These are phyloP conservation scores for Lipomyces sp. DNA, from an alignment of 805 yeast genomes.

Conservation along the genomic window DNA sequence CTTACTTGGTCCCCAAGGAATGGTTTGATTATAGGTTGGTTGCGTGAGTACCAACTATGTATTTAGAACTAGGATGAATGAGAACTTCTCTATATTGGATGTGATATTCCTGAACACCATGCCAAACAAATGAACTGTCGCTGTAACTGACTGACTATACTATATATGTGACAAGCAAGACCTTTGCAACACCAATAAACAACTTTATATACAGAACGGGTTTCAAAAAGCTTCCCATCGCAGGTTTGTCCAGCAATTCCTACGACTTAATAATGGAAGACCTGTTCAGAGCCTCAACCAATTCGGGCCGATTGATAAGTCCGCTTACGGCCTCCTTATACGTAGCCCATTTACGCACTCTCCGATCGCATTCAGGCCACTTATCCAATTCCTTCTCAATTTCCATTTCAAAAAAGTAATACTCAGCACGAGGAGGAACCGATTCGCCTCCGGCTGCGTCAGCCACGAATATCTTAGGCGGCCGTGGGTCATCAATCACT, in stretches of 20 bases:
- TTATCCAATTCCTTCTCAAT: constrained; percentile 58
- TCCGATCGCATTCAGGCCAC: constrained; percentile 75
- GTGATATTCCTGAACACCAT: background rate
- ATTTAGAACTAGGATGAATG: background rate
- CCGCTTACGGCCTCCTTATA: constrained; percentile 70
- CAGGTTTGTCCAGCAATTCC: background rate
- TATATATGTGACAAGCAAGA: background rate
- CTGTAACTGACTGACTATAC: background rate
- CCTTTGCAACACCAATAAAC: background rate
- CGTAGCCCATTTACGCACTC: constrained; percentile 73
- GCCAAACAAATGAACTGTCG: background rate
- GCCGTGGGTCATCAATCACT: constrained; percentile 64
- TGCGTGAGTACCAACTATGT: background rate
- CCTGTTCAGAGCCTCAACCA: constrained; percentile 63
- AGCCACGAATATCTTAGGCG: constrained; percentile 50
- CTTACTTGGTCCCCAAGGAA: background rate
- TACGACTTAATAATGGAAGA: constrained; percentile 45
- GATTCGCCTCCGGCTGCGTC: constrained; percentile 42
- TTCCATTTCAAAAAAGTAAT: constrained; percentile 81
- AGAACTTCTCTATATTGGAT: background rate
- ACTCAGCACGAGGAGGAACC: constrained; percentile 77
- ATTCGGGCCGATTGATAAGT: constrained; percentile 64
- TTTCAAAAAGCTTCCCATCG: background rate
- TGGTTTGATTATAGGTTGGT: background rate
- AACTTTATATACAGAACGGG: background rate